A percentile compares a stretch with the other conserved stretches of the same genome.
These are phyloP conservation scores for Rhodofomes roseus DNA, from an alignment of 1,284 basidiomycete species.

Conservation along the genomic window DNA sequence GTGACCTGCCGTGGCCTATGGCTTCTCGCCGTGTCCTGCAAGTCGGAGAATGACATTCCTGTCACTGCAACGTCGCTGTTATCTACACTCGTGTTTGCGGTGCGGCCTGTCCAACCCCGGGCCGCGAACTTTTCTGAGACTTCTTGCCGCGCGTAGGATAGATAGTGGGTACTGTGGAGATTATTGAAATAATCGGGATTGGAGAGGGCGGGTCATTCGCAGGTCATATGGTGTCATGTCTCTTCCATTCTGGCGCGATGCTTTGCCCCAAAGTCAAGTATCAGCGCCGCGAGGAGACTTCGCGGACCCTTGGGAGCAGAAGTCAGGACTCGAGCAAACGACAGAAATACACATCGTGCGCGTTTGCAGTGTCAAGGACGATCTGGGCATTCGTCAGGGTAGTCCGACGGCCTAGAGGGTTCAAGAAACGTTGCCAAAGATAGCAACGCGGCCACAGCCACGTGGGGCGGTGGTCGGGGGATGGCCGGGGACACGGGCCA, in stretches of 20 bases:
- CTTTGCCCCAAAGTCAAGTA: neutral
- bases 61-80: neutral
- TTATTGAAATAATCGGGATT: neutral
- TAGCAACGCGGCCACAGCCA: slow-evolving; percentile 2
- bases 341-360: too few relatives aligned
- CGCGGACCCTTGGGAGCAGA: neutral
- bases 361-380: too few relatives aligned
- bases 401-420: neutral
- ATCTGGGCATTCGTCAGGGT: neutral
- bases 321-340: too few relatives aligned
- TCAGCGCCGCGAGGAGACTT: neutral
- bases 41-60: neutral
- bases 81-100: neutral
- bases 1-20: neutral
- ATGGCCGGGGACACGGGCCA: neutral
- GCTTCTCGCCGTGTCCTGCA: neutral
- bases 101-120: neutral
- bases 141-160: neutral
- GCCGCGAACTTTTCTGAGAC: neutral
- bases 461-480: slow-evolving; percentile 7
- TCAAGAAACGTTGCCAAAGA: neutral
- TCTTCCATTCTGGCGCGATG: neutral
- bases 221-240: neutral
- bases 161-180: neutral
- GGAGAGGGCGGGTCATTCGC: neutral